phyloP scores from a whole-genome alignment of 192 early-diverging fungal species.

The Linderina pennispora region DNA sequence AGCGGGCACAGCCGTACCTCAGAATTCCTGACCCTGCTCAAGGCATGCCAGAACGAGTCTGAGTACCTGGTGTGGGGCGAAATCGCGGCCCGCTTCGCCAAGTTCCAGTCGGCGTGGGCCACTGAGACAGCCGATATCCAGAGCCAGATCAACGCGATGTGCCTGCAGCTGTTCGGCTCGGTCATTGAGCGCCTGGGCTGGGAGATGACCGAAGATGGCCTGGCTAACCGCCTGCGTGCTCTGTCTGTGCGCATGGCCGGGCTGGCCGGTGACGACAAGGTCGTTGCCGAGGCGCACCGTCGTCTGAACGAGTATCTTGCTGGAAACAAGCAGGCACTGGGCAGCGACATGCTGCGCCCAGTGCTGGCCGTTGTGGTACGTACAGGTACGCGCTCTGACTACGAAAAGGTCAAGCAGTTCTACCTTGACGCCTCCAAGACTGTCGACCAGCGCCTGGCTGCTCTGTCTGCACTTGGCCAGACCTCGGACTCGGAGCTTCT shows the following conservation, averaged over 20 bases:
- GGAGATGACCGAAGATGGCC: slow-evolving; percentile 50
- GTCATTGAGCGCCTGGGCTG: slow-evolving; percentile 54
- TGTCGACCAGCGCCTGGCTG: slow-evolving; percentile 39
- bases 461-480: slow-evolving; percentile 46
- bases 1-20: slow-evolving; percentile 67
- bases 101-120: slow-evolving; percentile 46
- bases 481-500: slow-evolving; percentile 33
- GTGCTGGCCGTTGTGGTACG: slow-evolving; percentile 50
- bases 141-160: slow-evolving; percentile 39
- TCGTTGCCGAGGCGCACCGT: slow-evolving; percentile 37
- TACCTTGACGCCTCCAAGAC: slow-evolving; percentile 8
- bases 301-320: slow-evolving; percentile 52
- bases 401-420: slow-evolving; percentile 21
- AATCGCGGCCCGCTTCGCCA: slow-evolving; percentile 8
- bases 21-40: slow-evolving; percentile 59
- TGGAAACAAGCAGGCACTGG: slow-evolving; percentile 43
- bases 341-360: slow-evolving; percentile 13
- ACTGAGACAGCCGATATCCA: slow-evolving; percentile 34
- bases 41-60: slow-evolving; percentile 56
- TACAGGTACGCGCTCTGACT: slow-evolving; percentile 13
- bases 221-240: slow-evolving; percentile 44
- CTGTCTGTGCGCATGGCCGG: slow-evolving; percentile 51
- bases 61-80: slow-evolving; percentile 42
- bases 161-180: slow-evolving; percentile 37
- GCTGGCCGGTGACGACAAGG: slow-evolving; percentile 38